Conservation (phyloP, 1,284 basidiomycete species). For the Ganoderma multipileum region DNA sequence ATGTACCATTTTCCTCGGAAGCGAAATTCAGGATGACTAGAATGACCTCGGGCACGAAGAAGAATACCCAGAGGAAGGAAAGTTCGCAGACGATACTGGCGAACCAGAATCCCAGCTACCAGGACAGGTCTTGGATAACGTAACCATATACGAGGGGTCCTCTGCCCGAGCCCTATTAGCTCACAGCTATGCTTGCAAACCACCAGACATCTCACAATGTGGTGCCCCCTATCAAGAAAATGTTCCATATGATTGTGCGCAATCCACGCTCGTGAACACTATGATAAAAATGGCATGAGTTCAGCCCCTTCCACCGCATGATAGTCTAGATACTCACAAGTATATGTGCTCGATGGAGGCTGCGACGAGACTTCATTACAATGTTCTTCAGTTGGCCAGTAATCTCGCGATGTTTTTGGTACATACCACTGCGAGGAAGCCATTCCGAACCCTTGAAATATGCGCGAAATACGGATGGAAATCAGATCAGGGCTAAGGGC, state of each 20-base stretch:
- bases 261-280: conserved; percentile 52
- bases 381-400: background rate
- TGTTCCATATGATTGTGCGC: conserved; percentile 50
- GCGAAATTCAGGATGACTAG: too few species aligned
- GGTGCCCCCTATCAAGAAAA: conserved; percentile 50
- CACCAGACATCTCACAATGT: conserved; percentile 40
- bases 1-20: too few species aligned
- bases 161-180: conserved; percentile 7
- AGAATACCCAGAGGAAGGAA: conserved; percentile 44
- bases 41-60: too few species aligned
- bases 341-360: conserved; percentile 53
- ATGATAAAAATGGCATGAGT: background rate
- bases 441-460: conserved; percentile 55
- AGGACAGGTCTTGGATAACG: conserved; percentile 48
- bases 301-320: background rate
- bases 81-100: conserved; percentile 49
- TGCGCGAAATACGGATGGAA: conserved; percentile 49
- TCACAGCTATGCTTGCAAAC: background rate
- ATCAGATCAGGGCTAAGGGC: conserved; percentile 48
- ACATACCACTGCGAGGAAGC: conserved; percentile 48
- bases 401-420: background rate
- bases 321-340: conserved; percentile 37
- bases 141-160: conserved; percentile 50
- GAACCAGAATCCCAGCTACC: conserved; percentile 52
- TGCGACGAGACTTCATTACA: conserved; percentile 43